Evolutionary conservation across 1,284 basidiomycete genomes (phyloP), one percentile per base, ranked within the genome.

Genomic region (Gomphus bonarii): DNA sequence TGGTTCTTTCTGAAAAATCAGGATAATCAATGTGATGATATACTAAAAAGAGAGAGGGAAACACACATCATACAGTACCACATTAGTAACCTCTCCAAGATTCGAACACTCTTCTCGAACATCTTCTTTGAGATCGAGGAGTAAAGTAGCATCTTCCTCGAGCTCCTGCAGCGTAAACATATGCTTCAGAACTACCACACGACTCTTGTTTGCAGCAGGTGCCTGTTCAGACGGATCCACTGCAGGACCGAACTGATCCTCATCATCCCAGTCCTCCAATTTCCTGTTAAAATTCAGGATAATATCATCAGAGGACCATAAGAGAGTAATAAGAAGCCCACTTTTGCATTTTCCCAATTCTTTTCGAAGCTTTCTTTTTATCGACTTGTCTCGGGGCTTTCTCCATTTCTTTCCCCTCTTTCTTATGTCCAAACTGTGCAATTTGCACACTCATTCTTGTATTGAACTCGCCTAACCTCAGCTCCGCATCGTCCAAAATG

Each of bases 81-180:
- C 91, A 65, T 93, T 97, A 1, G 95, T 99, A 1, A 99, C 95
- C 62, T 91, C 85, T n/a, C 97, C 97, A 11, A 99, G 70, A 0
- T 79, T 79, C 54, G 88, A 85, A 62, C 93, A 97, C 66, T 99
- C 95, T 42, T 97, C 93, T 57, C 95, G 80, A 9, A 99, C 94
- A 63, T 99, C 95, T 64, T 97, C 89, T 67, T 97, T 97, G 54
- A 98, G 77, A 64, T 99, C 95, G 10, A 99, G 79, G 11, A 98
- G 73, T 20, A 99, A 72, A 3, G 88, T 80, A 0, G 91, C 79
- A 65, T 99, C 95, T 63, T 91, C 82, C 38, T 92, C 86, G 1
- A 99, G 77, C 65, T 97, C 92, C 62, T 87, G 70, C 2, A 91
- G 75, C 6, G 87, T 88, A 68, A 99, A 99, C 94, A 99, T 99